Percentiles rank a stretch among this genome's conserved stretches.
phyloP scores from a whole-genome alignment of 768 basidiomycete species.

The Macrolepiota dolichaula region DNA sequence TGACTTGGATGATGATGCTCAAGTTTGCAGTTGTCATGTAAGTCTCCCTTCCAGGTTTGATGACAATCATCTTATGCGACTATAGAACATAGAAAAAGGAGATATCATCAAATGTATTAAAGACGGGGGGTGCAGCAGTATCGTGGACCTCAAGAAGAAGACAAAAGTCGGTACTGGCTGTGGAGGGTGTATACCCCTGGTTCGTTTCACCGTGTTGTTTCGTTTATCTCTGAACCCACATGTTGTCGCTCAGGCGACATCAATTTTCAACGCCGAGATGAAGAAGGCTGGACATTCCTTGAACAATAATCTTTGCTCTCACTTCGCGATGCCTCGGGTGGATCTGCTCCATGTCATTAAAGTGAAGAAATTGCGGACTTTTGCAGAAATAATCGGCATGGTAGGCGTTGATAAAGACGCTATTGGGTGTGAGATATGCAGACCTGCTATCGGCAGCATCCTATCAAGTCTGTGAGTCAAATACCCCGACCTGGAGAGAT shows the following conservation, averaged over 20 bases:
- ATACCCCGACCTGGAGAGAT: neutral
- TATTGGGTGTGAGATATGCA: conserved; percentile 72
- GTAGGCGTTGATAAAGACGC: conserved; percentile 44
- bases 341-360: conserved; percentile 68
- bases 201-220: conserved; percentile 19
- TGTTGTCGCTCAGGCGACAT: conserved; percentile 17
- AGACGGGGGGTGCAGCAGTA: conserved; percentile 39
- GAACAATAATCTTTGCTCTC: conserved; percentile 59
- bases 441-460: conserved; percentile 60
- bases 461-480: conserved; percentile 34
- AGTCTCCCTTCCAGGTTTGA: conserved; percentile 11
- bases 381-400: conserved; percentile 47
- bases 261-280: conserved; percentile 55
- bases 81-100: conserved; percentile 61
- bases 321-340: conserved; percentile 60
- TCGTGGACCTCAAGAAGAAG: conserved; percentile 57
- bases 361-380: conserved; percentile 58
- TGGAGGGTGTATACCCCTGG: conserved; percentile 67
- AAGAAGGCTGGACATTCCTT: conserved; percentile 59
- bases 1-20: conserved; percentile 69
- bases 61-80: neutral
- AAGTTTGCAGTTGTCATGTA: conserved; percentile 69
- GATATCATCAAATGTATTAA: conserved; percentile 47
- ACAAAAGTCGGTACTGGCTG: conserved; percentile 75
- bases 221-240: no score